These are phyloP conservation scores for Vitis hybrid DNA, from an alignment of 177 flowering plant species.

Conservation along the genomic window DNA sequence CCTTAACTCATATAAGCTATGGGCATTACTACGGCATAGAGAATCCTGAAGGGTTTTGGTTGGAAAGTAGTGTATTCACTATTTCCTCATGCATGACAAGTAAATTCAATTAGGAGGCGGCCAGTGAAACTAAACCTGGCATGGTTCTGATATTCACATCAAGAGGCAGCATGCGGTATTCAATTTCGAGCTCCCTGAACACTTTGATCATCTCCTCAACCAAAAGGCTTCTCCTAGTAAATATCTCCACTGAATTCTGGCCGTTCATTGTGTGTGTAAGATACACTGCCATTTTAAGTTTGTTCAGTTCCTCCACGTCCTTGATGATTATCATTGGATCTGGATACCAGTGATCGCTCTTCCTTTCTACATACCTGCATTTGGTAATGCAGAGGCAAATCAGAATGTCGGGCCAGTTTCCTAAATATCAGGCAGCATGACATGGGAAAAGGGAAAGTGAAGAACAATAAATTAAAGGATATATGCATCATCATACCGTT, in stretches of 20 bases:
- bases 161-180: conserved; percentile 30
- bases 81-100: too few species aligned
- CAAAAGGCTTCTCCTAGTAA: conserved; percentile 27
- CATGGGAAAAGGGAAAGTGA: too few species aligned
- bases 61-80: too few species aligned
- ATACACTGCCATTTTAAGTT: conserved; percentile 20
- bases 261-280: conserved; percentile 26
- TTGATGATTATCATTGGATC: conserved; percentile 16
- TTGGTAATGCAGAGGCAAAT: neutral
- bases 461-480: too few species aligned
- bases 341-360: conserved; percentile 29
- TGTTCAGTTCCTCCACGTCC: conserved; percentile 30
- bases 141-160: conserved; percentile 28
- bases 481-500: conserved; percentile 6
- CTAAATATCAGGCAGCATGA: too few species aligned
- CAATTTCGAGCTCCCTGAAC: conserved; percentile 30
- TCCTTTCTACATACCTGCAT: conserved; percentile 28
- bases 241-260: conserved; percentile 32
- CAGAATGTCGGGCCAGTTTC: neutral
- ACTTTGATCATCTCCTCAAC: conserved; percentile 26
- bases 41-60: too few species aligned
- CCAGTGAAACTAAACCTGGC: conserved; percentile 13
- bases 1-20: too few species aligned
- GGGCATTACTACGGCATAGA: too few species aligned
- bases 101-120: conserved; percentile 11